Conservation (phyloP, 129 eudicot genomes). For the Escallonia rubra region DNA sequence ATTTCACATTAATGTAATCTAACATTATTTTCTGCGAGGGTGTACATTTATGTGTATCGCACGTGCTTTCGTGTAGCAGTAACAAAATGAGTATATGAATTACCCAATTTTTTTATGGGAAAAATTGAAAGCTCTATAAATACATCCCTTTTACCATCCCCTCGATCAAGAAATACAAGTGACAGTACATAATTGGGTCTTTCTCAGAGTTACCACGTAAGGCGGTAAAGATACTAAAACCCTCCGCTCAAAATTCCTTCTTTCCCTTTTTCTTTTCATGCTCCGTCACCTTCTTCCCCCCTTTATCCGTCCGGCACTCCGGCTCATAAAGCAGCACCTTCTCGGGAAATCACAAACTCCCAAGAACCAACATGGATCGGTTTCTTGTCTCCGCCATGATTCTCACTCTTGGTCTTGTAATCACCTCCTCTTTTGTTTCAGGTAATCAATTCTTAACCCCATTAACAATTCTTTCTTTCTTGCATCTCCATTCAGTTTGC, state of each 20-base stretch:
- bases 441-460: slow-evolving; percentile 11
- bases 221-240: neutral
- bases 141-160: too few relatives aligned
- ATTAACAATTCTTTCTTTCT: neutral
- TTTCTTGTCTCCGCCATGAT: slow-evolving; percentile 11
- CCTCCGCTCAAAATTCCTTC: neutral
- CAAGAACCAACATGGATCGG: slow-evolving; percentile 28
- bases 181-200: too few relatives aligned
- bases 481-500: neutral
- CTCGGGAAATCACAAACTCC: neutral
- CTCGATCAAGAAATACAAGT: too few relatives aligned
- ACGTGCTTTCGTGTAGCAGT: too few relatives aligned
- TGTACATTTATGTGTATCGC: too few relatives aligned
- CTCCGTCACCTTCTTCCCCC: neutral
- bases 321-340: neutral
- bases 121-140: too few relatives aligned
- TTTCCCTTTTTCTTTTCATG: neutral
- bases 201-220: neutral
- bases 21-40: too few relatives aligned
- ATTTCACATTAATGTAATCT: too few relatives aligned
- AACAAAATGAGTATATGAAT: too few relatives aligned
- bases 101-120: too few relatives aligned
- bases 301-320: too few relatives aligned
- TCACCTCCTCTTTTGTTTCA: slow-evolving; percentile 25
- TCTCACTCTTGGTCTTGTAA: slow-evolving; percentile 15